These are phyloP conservation scores for Thinopyrum obtusiflorum DNA, from an alignment of 202 grass and related monocot genomes.

Conservation along the genomic window DNA sequence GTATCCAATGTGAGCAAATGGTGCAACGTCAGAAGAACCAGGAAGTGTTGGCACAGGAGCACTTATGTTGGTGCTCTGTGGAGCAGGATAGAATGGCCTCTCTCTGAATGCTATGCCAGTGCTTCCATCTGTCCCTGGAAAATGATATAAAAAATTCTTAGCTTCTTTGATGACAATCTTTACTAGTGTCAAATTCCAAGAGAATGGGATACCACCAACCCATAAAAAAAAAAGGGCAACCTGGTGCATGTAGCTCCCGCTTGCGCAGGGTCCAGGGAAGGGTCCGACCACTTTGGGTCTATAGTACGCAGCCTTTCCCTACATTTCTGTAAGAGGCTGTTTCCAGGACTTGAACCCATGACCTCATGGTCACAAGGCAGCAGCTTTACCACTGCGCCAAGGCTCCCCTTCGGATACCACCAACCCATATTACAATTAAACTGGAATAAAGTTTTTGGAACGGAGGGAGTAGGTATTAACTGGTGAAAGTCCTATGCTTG, in stretches of 20 bases:
- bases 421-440: slow-evolving; percentile 12
- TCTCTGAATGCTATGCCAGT: slow-evolving; percentile 37
- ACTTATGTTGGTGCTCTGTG: slow-evolving; percentile 36
- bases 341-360: too few species aligned
- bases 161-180: background rate
- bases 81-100: slow-evolving; percentile 41
- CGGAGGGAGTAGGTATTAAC: background rate
- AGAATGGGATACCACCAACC: background rate
- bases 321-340: too few species aligned
- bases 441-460: too few species aligned
- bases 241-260: too few species aligned
- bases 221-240: too few species aligned
- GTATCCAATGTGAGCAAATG: slow-evolving; percentile 40
- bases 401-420: too few species aligned
- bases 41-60: slow-evolving; percentile 23
- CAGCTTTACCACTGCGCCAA: too few species aligned
- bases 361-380: too few species aligned
- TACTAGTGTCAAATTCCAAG: background rate
- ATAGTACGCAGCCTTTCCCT: too few species aligned
- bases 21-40: slow-evolving; percentile 22
- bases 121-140: slow-evolving; percentile 23
- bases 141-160: background rate
- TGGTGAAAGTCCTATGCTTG: background rate
- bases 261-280: too few species aligned
- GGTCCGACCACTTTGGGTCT: too few species aligned